Evolutionary conservation across 306 rosid species (phyloP).

Genomic region (Spatholobus suberectus): DNA sequence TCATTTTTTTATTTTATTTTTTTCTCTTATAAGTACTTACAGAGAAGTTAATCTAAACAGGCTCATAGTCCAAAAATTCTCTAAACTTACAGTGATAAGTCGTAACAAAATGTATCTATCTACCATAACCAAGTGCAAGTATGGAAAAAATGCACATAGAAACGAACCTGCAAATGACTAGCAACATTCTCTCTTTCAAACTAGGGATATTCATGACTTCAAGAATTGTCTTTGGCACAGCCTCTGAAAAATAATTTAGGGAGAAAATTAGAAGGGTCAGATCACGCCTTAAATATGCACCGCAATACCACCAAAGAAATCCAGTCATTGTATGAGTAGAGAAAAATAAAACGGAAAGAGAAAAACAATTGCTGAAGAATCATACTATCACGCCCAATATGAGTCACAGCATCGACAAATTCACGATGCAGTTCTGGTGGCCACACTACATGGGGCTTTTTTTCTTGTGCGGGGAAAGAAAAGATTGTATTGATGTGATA

Average conservation of each 20-base stretch:
- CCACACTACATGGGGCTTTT: constrained; percentile 74
- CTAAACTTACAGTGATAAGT: neutral
- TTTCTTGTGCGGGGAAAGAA: too few relatives aligned
- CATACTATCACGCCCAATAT: constrained; percentile 77
- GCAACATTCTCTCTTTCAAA: constrained; percentile 73
- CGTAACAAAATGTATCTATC: neutral
- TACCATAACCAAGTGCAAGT: neutral
- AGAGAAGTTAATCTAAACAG: too few relatives aligned
- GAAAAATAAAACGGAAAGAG: neutral
- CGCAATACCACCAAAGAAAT: neutral
- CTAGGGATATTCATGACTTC: constrained; percentile 67
- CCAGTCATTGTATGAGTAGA: neutral
- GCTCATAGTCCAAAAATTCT: too few relatives aligned
- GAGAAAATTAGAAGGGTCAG: neutral
- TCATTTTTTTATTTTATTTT: too few relatives aligned
- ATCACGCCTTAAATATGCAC: neutral
- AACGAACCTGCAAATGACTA: constrained; percentile 75
- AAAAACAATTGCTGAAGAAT: too few relatives aligned
- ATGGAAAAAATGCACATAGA: neutral
- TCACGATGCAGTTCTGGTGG: constrained; percentile 58
- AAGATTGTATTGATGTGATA: too few relatives aligned
- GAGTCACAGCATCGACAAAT: constrained; percentile 60
- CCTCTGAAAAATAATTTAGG: constrained; percentile 46
- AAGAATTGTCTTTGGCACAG: constrained; percentile 76
- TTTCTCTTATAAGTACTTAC: too few relatives aligned